Conservation (phyloP, 2,329 filamentous ascomycete species). For the Fusarium foetens region DNA sequence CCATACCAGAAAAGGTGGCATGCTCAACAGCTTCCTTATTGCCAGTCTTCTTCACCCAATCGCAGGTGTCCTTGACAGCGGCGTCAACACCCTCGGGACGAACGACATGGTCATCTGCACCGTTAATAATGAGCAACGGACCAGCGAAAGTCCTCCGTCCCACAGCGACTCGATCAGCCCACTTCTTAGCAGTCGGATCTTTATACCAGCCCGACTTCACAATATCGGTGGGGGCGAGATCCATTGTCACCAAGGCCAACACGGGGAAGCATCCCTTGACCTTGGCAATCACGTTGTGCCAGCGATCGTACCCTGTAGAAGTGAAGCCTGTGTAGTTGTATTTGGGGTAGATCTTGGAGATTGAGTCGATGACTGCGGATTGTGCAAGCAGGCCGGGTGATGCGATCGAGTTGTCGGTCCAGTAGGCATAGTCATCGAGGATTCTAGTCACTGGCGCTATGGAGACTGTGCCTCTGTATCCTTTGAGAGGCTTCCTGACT, state of each 20-base stretch:
- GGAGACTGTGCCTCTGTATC: slow-evolving; percentile 25
- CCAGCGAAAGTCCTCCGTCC: background rate
- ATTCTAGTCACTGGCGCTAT: slow-evolving; percentile 26
- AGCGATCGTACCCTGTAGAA: slow-evolving; percentile 18
- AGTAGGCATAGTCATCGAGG: slow-evolving; percentile 17
- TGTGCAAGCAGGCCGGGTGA: slow-evolving; percentile 7
- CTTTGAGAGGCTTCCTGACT: slow-evolving; percentile 18
- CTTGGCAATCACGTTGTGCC: slow-evolving; percentile 23
- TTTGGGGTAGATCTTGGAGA: slow-evolving; percentile 19
- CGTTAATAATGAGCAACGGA: background rate
- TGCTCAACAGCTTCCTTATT: background rate
- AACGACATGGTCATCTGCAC: slow-evolving; percentile 6
- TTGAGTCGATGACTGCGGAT: slow-evolving; percentile 10
- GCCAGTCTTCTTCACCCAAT: background rate
- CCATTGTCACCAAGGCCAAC: background rate
- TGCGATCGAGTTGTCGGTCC: slow-evolving; percentile 2
- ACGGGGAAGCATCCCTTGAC: slow-evolving; percentile 24
- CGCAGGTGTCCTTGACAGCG: slow-evolving; percentile 2
- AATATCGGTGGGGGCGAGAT: background rate
- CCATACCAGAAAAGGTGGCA: slow-evolving; percentile 4
- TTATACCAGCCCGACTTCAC: background rate
- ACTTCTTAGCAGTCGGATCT: background rate
- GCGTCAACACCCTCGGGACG: slow-evolving; percentile 8
- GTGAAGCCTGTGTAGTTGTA: slow-evolving; percentile 28
- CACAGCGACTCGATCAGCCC: slow-evolving; percentile 3